These are phyloP conservation scores for Exophiala oligosperma DNA, from an alignment of 2,329 filamentous ascomycete species.

Conservation along the genomic window DNA sequence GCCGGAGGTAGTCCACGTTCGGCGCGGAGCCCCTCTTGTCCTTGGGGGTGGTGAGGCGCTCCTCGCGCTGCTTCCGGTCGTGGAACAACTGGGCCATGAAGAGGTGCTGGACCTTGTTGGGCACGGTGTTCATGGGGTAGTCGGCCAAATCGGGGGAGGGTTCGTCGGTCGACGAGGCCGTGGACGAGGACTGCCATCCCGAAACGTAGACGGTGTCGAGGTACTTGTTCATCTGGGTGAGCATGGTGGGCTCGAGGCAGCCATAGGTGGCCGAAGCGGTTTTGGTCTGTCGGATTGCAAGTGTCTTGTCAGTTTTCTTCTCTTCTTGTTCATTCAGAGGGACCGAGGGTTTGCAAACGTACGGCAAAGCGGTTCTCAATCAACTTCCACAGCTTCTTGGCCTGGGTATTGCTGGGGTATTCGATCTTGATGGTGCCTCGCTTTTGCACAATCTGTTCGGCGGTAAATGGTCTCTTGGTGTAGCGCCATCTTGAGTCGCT, in stretches of 20 bases:
- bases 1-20: slow-evolving; percentile 90
- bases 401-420: slow-evolving; percentile 83
- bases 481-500: slow-evolving; percentile 84
- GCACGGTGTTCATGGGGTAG: slow-evolving; percentile 96
- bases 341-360: slow-evolving; percentile 29
- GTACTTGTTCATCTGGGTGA: slow-evolving; percentile 99
- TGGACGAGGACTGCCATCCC: slow-evolving; percentile 97
- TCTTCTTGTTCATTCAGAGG: no score
- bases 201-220: slow-evolving; percentile 98
- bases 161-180: slow-evolving; percentile 90
- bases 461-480: slow-evolving; percentile 89
- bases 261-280: slow-evolving; percentile 94
- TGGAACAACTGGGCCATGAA: slow-evolving; percentile 99
- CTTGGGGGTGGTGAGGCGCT: slow-evolving; percentile 77
- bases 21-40: slow-evolving; percentile 69
- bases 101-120: slow-evolving; percentile 95
- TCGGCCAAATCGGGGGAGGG: slow-evolving; percentile 97
- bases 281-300: slow-evolving; percentile 57
- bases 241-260: slow-evolving; percentile 95
- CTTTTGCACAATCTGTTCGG: slow-evolving; percentile 96
- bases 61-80: slow-evolving; percentile 97
- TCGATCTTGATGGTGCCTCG: slow-evolving; percentile 86
- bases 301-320: neutral
- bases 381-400: slow-evolving; percentile 93
- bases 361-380: slow-evolving; percentile 86